Percentiles rank a stretch among this genome's conserved stretches.
Evolutionary conservation across 371 early-diverging fungal species (phyloP).

Genomic region (Mucor mucedo): DNA sequence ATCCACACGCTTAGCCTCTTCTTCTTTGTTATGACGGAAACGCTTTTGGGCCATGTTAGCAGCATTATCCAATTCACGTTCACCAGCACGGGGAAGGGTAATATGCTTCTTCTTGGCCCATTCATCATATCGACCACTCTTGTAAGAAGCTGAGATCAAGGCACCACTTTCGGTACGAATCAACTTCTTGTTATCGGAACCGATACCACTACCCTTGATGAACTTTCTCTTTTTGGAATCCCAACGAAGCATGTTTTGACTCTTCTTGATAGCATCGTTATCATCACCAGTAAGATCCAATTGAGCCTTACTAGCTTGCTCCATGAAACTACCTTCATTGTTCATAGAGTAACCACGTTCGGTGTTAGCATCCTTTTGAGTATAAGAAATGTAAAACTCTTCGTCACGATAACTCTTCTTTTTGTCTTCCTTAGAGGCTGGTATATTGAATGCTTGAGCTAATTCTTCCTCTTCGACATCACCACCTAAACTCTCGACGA

Average conservation of each 20-base stretch:
- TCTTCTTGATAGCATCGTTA: conserved; percentile 60
- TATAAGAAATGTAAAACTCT: conserved; percentile 89
- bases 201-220: conserved; percentile 81
- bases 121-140: conserved; percentile 82
- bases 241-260: conserved; percentile 80
- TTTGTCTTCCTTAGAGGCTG: conserved; percentile 25
- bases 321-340: conserved; percentile 74
- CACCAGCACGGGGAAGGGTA: conserved; percentile 83
- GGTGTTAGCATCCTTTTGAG: conserved; percentile 84
- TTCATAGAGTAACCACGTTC: conserved; percentile 92
- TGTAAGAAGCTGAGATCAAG: conserved; percentile 88
- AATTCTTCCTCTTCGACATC: conserved; percentile 61
- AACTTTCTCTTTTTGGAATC: conserved; percentile 94
- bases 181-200: conserved; percentile 95
- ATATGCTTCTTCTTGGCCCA: conserved; percentile 91
- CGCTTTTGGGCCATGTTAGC: conserved; percentile 50
- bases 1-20: conserved; percentile 68
- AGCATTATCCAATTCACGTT: conserved; percentile 73
- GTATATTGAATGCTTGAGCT: conserved; percentile 54
- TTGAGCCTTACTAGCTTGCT: conserved; percentile 79
- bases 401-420: conserved; percentile 71
- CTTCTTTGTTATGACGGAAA: conserved; percentile 67
- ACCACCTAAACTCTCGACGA: conserved; percentile 39
- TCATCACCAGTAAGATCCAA: conserved; percentile 90
- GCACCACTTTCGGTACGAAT: conserved; percentile 93